Base-by-base conservation (phyloP, 306 rosid species). In the Vigna hirtella region DNA sequence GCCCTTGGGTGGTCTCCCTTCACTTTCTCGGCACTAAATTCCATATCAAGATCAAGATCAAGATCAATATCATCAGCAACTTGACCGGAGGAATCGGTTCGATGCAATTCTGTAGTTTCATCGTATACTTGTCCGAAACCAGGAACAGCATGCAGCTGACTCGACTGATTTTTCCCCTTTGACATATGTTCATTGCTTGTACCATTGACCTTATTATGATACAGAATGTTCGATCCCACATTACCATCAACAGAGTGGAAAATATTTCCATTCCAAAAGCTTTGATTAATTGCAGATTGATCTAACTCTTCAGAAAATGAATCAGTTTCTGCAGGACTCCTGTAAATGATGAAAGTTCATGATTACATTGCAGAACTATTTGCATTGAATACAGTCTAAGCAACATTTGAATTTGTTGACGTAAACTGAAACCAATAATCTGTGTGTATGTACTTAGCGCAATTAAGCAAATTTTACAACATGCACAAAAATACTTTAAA, bases 271-370 rank as follows among this genome's bases (percentile, higher is more conserved):
- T 32, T 62, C 2, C 2, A 32, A 42, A 32, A 32, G 24, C 45
- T 62, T 62, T 62, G 45, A 16, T 32, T 62, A 62, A 32, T 34
- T 32, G 47, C 24, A 32, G 68, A 62, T 32, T 18, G 68, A 9
- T 62, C 68, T 32, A 43, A 62, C 24, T 62, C 68, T 34, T 43
- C 68, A 32, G 68, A 62, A 43, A 62, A 32, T 16, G 68, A 62
- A 42, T 62, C 68, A n/a, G 68, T 62, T 62, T 62, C 68, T 7
- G 47, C 47, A 2, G 20, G 45, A 62, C 14, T 32, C 68, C 68
- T 62, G 68, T 3, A 62, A 20, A 62, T 34, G 68, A 34, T 7
- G 68, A 62, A 62, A 62, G 47, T 8, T 61, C 45, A 4, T 16
- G 47, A 34, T 16, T 16, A 32, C 16, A 3, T 32, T 62, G 14